phyloP scores from a whole-genome alignment of 345 rosid species.

The Euphorbia pulcherrima region DNA sequence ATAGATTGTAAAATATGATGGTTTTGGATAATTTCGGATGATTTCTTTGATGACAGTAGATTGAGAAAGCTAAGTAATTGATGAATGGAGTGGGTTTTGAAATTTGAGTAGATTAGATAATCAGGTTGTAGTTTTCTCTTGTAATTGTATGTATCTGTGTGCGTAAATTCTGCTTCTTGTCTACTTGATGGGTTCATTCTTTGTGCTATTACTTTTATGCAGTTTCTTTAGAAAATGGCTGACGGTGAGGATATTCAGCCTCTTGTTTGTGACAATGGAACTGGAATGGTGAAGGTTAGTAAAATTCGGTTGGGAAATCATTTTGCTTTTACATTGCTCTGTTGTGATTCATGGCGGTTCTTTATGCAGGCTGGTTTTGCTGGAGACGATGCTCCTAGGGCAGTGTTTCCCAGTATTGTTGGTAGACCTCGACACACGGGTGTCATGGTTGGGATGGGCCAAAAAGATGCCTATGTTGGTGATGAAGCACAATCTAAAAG shows the following conservation, averaged over 20 bases:
- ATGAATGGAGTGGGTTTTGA: too few species aligned
- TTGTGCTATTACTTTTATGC: neutral
- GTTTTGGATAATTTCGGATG: too few species aligned
- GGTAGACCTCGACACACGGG: slow-evolving; percentile 73
- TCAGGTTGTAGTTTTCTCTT: too few species aligned
- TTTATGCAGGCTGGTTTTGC: slow-evolving; percentile 61
- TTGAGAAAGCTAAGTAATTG: too few species aligned
- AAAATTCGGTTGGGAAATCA: neutral
- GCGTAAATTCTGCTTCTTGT: neutral
- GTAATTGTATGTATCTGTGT: too few species aligned
- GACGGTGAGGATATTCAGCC: slow-evolving; percentile 90
- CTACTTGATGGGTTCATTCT: neutral
- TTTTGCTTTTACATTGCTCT: neutral
- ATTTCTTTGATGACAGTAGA: too few species aligned
- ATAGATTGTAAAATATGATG: too few species aligned
- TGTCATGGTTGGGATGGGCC: slow-evolving; percentile 62
- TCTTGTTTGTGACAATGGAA: slow-evolving; percentile 43
- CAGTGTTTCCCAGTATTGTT: slow-evolving; percentile 64
- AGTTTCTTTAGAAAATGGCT: slow-evolving; percentile 57
- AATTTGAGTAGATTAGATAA: too few species aligned
- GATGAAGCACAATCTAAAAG: slow-evolving; percentile 74
- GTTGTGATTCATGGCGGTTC: neutral
- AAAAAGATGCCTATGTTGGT: slow-evolving; percentile 37
- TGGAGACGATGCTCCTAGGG: slow-evolving; percentile 68
- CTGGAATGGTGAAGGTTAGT: slow-evolving; percentile 52